Evolutionary conservation across 2,329 filamentous ascomycete species (phyloP).

Genomic region (Curvularia lunata): DNA sequence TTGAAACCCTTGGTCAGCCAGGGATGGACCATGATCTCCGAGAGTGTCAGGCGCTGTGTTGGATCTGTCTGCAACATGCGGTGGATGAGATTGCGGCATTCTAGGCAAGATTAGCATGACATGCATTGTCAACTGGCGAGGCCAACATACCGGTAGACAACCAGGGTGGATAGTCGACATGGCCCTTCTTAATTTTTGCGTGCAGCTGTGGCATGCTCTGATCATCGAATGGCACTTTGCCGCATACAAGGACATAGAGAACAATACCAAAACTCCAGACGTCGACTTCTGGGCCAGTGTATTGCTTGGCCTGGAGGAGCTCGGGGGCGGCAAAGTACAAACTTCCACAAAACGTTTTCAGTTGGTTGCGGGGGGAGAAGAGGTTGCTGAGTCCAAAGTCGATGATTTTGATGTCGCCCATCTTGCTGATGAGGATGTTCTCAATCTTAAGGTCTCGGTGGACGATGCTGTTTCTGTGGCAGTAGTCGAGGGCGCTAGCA

Average conservation of each 20-base stretch:
- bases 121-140: neutral
- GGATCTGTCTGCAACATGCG: slow-evolving; percentile 97
- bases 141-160: slow-evolving; percentile 76
- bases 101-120: slow-evolving; percentile 55
- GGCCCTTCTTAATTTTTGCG: slow-evolving; percentile 97
- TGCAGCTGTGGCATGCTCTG: slow-evolving; percentile 99
- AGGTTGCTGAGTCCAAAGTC: slow-evolving; percentile 98
- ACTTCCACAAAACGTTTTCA: slow-evolving; percentile 98
- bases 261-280: slow-evolving; percentile 99
- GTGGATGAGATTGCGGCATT: slow-evolving; percentile 91
- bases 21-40: slow-evolving; percentile 91
- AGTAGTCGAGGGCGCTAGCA: slow-evolving; percentile 94
- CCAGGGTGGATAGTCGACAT: slow-evolving; percentile 95
- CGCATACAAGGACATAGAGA: slow-evolving; percentile 93
- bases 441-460: slow-evolving; percentile 98
- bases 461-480: slow-evolving; percentile 96
- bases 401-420: slow-evolving; percentile 98
- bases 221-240: slow-evolving; percentile 97
- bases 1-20: slow-evolving; percentile 96
- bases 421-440: slow-evolving; percentile 99
- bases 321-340: slow-evolving; percentile 97
- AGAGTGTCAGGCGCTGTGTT: slow-evolving; percentile 80
- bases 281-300: slow-evolving; percentile 95
- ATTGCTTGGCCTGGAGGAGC: slow-evolving; percentile 88
- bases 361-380: slow-evolving; percentile 80